These are phyloP conservation scores for Russula compacta DNA, from an alignment of 768 basidiomycete species.

Conservation along the genomic window DNA sequence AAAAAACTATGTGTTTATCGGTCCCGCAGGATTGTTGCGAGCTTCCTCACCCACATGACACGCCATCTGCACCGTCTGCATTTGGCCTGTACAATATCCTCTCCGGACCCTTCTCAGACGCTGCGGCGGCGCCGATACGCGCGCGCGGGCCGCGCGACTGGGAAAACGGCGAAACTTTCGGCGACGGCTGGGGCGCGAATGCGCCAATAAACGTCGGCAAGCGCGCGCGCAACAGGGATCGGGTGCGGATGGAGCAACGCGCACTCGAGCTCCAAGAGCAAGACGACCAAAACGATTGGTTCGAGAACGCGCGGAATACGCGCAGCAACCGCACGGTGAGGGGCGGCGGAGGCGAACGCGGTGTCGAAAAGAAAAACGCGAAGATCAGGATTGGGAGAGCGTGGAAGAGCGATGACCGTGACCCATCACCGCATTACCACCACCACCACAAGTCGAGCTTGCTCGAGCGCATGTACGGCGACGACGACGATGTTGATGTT, in stretches of 20 bases:
- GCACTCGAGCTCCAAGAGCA: conserved; percentile 37
- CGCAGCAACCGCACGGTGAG: conserved; percentile 26
- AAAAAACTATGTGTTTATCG: not conserved
- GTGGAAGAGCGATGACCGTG: conserved; percentile 8
- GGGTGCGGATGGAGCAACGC: conserved; percentile 43
- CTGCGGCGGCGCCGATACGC: conserved; percentile 23
- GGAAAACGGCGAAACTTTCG: conserved; percentile 32
- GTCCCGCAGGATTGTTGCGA: conserved; percentile 50
- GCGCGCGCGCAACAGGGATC: conserved; percentile 53
- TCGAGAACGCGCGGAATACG: conserved; percentile 33
- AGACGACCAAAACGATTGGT: conserved; percentile 64
- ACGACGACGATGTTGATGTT: not conserved
- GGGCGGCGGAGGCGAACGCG: conserved; percentile 26
- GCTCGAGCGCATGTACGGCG: conserved; percentile 6
- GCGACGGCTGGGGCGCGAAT: conserved; percentile 38
- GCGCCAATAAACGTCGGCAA: conserved; percentile 56
- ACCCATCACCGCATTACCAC: not conserved
- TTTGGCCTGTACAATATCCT: conserved; percentile 55
- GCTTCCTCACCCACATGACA: conserved; percentile 31
- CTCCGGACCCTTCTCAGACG: conserved; percentile 51
- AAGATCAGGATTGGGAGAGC: conserved; percentile 23
- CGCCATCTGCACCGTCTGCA: conserved; percentile 50
- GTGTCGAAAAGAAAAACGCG: conserved; percentile 11
- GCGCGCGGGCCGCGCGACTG: conserved; percentile 35
- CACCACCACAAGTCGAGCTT: not conserved